A percentile compares a stretch with the other conserved stretches of the same genome.
These are phyloP conservation scores for Linnemannia schmuckeri DNA, from an alignment of 192 early-diverging fungal genomes.

Conservation along the genomic window DNA sequence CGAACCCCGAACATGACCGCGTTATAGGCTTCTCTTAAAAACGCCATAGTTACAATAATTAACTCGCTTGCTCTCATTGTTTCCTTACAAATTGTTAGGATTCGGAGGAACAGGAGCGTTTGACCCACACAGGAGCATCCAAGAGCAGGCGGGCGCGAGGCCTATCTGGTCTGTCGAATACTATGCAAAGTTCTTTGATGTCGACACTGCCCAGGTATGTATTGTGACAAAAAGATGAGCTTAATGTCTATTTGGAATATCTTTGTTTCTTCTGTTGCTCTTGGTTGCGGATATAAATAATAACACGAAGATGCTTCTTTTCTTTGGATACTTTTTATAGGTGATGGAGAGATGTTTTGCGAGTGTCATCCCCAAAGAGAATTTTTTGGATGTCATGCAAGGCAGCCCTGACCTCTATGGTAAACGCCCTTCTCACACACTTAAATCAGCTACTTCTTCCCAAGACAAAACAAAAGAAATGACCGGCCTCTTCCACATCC, in stretches of 20 bases:
- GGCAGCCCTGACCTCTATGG: constrained; percentile 96
- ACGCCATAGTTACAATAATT: too few relatives aligned
- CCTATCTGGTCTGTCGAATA: constrained; percentile 95
- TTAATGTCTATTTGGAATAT: not conserved
- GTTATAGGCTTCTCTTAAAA: too few relatives aligned
- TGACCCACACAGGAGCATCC: constrained; percentile 47
- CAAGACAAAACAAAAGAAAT: not conserved
- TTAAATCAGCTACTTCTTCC: not conserved
- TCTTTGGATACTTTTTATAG: constrained; percentile 29
- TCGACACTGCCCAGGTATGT: constrained; percentile 85
- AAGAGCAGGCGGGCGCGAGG: constrained; percentile 50
- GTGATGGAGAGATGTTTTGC: constrained; percentile 80
- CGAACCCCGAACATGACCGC: not conserved
- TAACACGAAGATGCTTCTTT: too few relatives aligned
- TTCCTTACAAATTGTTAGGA: constrained; percentile 15
- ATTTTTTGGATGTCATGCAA: constrained; percentile 85
- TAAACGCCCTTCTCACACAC: constrained; percentile 22
- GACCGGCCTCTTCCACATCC: not conserved
- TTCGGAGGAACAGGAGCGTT: constrained; percentile 35
- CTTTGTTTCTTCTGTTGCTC: not conserved
- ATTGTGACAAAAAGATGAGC: too few relatives aligned
- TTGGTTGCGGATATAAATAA: not conserved
- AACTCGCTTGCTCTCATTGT: not conserved
- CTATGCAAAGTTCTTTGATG: constrained; percentile 93
- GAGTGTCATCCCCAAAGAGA: constrained; percentile 77